Percentiles rank a stretch among this genome's conserved stretches.
Conservation (phyloP, 148 eudicot species). For the Silene uniflora region DNA sequence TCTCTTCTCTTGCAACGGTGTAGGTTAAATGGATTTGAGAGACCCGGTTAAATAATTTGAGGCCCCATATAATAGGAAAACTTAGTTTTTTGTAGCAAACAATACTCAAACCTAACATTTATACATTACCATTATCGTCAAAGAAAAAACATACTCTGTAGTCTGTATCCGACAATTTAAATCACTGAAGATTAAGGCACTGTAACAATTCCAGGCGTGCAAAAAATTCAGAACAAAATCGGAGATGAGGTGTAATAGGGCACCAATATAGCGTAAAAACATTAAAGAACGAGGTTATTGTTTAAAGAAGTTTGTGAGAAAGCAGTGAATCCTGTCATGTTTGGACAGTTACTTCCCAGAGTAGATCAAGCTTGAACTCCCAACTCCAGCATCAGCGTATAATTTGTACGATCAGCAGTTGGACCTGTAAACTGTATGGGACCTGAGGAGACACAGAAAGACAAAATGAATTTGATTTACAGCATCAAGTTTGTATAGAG, state of each 20-base stretch:
- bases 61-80: too few species aligned
- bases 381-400: constrained; percentile 72
- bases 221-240: not conserved
- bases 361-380: constrained; percentile 35
- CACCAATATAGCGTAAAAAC: not conserved
- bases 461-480: not conserved
- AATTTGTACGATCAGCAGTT: constrained; percentile 51
- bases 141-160: too few species aligned
- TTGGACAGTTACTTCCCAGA: not conserved
- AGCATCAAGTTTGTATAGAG: not conserved
- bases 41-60: too few species aligned
- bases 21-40: too few species aligned
- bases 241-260: not conserved
- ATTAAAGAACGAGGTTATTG: not conserved
- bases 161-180: too few species aligned
- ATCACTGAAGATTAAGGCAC: too few species aligned
- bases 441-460: constrained; percentile 34
- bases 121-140: too few species aligned
- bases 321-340: not conserved
- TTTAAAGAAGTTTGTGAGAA: not conserved
- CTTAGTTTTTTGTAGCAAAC: too few species aligned
- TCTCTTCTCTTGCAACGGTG: too few species aligned
- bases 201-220: too few species aligned
- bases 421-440: constrained; percentile 87
- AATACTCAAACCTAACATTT: too few species aligned